A percentile compares a stretch with the other conserved stretches of the same genome.
Conservation (phyloP, 768 basidiomycete genomes). For the Ephemerocybe angulata region DNA sequence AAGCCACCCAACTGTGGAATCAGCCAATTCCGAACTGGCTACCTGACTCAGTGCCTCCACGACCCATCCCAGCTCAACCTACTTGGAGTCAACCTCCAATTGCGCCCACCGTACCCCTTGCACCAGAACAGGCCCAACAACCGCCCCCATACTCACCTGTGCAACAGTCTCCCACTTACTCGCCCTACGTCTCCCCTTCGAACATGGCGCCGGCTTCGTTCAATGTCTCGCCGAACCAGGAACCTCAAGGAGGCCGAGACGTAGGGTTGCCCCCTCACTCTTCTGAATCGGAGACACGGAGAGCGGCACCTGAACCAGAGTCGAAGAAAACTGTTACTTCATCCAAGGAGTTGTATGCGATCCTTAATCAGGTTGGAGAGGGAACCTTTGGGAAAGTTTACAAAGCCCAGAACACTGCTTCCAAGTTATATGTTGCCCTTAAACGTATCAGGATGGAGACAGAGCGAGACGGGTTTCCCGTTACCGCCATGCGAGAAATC, state of each 20-base stretch:
- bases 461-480: conserved; percentile 96
- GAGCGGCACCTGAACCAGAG: conserved; percentile 2
- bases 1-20: background rate
- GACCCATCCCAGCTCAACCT: background rate
- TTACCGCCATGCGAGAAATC: conserved; percentile 98
- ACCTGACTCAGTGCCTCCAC: background rate
- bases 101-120: too few species aligned
- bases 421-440: conserved; percentile 78
- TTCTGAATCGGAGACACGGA: background rate
- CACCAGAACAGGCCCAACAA: too few species aligned
- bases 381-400: conserved; percentile 98
- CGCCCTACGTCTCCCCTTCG: too few species aligned
- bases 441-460: conserved; percentile 98
- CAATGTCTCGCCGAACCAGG: background rate
- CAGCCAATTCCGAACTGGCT: background rate
- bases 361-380: conserved; percentile 93
- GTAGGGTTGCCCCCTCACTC: too few species aligned
- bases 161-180: too few species aligned
- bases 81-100: background rate
- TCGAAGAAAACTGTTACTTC: conserved; percentile 18
- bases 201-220: too few species aligned
- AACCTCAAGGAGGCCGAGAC: background rate
- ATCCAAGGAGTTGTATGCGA: conserved; percentile 67
- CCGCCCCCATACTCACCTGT: too few species aligned
- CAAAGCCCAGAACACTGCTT: conserved; percentile 84